Conservation (phyloP, 2,329 filamentous ascomycete species). For the Nemania sp. region DNA sequence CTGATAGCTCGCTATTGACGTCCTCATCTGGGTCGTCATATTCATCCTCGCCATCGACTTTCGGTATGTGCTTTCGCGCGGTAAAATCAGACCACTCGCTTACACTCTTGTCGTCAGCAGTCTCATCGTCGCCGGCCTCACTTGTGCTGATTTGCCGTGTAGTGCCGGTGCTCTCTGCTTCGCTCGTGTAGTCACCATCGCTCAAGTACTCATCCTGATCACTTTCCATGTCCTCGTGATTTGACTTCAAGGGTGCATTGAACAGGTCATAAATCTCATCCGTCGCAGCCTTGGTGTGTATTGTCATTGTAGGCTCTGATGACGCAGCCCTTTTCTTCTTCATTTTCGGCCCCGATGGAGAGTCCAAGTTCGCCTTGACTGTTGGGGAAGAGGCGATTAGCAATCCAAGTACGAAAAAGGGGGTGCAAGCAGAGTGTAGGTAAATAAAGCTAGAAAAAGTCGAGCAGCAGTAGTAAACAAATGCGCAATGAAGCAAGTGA, state of each 20-base stretch:
- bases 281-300: slow-evolving; percentile 92
- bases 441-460: background rate
- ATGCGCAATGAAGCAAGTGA: background rate
- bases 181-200: slow-evolving; percentile 80
- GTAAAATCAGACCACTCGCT: slow-evolving; percentile 92
- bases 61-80: slow-evolving; percentile 70
- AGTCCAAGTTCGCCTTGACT: slow-evolving; percentile 95
- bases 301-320: slow-evolving; percentile 93
- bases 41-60: slow-evolving; percentile 42
- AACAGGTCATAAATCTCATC: slow-evolving; percentile 98
- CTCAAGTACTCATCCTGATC: slow-evolving; percentile 71
- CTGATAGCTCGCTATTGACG: slow-evolving; percentile 39
- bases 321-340: slow-evolving; percentile 68
- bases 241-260: slow-evolving; percentile 73
- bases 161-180: slow-evolving; percentile 80
- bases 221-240: slow-evolving; percentile 44
- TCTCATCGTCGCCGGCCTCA: slow-evolving; percentile 45
- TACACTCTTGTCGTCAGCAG: slow-evolving; percentile 59
- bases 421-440: slow-evolving; percentile 1
- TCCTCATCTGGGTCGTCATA: slow-evolving; percentile 41
- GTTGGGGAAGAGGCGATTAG: slow-evolving; percentile 39
- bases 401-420: background rate
- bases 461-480: background rate
- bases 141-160: slow-evolving; percentile 65
- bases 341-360: slow-evolving; percentile 82